Evolutionary conservation across 2,329 filamentous ascomycete genomes (phyloP).

Genomic region (Stenocarpella maydis): DNA sequence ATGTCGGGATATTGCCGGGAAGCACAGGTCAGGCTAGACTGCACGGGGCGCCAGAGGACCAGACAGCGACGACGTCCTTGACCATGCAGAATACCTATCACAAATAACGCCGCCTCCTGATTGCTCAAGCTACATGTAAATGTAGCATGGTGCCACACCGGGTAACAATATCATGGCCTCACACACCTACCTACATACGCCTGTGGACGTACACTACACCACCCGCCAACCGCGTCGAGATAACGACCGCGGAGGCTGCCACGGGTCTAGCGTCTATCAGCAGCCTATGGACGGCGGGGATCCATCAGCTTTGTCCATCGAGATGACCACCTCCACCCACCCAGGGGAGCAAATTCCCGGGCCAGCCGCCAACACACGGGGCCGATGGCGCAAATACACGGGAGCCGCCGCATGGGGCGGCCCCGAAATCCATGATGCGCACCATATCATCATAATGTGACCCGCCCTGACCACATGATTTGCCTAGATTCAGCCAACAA

Average conservation of each 20-base stretch:
- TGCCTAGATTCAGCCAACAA: not conserved
- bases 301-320: conserved; percentile 1
- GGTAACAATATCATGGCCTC: not conserved
- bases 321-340: not conserved
- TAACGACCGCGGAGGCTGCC: not conserved
- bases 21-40: not conserved
- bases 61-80: not conserved
- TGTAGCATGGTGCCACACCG: not conserved
- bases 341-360: not conserved
- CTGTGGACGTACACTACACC: no score
- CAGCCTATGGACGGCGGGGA: conserved; percentile 6
- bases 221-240: not conserved
- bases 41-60: not conserved
- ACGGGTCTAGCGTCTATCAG: not conserved
- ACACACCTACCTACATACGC: no score
- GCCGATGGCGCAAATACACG: not conserved
- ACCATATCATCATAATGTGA: not conserved
- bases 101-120: not conserved
- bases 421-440: not conserved
- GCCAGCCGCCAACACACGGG: not conserved
- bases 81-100: conserved; percentile 6
- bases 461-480: not conserved
- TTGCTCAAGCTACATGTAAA: no score
- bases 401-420: not conserved
- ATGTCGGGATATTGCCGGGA: not conserved